A percentile compares a stretch with the other conserved stretches of the same genome.
Conservation (phyloP, 1,284 basidiomycete species). For the Malassezia furfur region DNA sequence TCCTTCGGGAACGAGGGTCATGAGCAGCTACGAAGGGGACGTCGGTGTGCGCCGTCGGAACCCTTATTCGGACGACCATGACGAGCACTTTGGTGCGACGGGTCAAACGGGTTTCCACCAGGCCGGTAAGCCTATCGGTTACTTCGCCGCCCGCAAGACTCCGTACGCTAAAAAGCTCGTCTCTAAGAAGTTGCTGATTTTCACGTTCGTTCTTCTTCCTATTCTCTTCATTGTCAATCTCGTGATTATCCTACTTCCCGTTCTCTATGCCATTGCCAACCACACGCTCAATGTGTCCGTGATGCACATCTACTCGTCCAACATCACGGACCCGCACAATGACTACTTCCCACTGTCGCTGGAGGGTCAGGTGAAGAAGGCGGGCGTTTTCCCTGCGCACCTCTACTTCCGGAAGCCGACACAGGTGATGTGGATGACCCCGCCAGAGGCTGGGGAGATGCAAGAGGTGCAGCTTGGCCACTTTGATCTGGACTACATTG, state of each 20-base stretch:
- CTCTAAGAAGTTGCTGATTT: slow-evolving; percentile 38
- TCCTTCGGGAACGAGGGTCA: not conserved
- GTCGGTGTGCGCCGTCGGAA: slow-evolving; percentile 1
- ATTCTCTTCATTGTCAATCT: slow-evolving; percentile 29
- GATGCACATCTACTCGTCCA: slow-evolving; percentile 43
- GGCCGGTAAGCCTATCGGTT: slow-evolving; percentile 38
- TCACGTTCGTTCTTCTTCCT: slow-evolving; percentile 36
- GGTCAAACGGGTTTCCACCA: slow-evolving; percentile 11
- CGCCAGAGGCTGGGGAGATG: slow-evolving; percentile 26
- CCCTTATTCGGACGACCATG: slow-evolving; percentile 1
- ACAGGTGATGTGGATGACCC: slow-evolving; percentile 45
- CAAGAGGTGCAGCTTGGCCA: slow-evolving; percentile 43
- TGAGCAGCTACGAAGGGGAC: not conserved
- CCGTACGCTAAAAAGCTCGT: slow-evolving; percentile 46
- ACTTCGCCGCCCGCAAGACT: slow-evolving; percentile 37
- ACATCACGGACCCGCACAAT: slow-evolving; percentile 45
- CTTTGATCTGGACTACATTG: slow-evolving; percentile 35
- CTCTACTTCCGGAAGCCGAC: slow-evolving; percentile 47
- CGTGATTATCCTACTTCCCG: slow-evolving; percentile 42
- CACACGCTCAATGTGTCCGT: slow-evolving; percentile 46
- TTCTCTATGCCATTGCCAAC: slow-evolving; percentile 45
- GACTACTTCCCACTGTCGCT: slow-evolving; percentile 45
- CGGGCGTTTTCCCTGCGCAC: slow-evolving; percentile 49
- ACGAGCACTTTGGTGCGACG: not conserved
- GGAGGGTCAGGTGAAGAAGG: slow-evolving; percentile 46